Evolutionary conservation across 225 moss, liverwort and hornwort genomes (phyloP), one percentile per base, ranked within the genome.

Genomic region (Bryoerythrophyllum caledonicum): DNA sequence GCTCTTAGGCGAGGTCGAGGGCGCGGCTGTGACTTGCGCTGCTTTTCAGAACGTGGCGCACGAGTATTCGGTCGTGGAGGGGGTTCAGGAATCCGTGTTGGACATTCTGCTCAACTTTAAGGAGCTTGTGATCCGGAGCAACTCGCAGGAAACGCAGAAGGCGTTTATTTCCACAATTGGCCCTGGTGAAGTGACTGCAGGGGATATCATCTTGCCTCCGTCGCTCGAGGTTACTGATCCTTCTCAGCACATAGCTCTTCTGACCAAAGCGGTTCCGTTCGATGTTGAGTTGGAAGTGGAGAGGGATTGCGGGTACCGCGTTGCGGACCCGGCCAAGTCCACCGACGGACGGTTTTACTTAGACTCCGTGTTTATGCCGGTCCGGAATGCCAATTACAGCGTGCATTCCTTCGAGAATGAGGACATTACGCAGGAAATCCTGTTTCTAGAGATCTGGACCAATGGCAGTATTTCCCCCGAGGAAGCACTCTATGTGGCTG

Each of bases 311-410:
- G 85, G 85, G 5, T 85, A 82, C 25, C 79, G 70, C 70, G 76
- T 79, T 60, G 65, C 76, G 17, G 84, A 79, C 32, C 82, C 81
- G 40, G 62, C 77, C 0, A 67, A 63, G 35, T 84, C 84, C 60
- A 54, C 32, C 7, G 78, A 82, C 5, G 84, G 78, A 28, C 76
- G 63, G 2, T 82, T 85, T 34, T 82, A 63, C 51, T 24, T 80
- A 53, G 86, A 83, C 53, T 77, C 83, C 27, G 83, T 86, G 8
- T 86, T 86, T 52, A 86, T 86, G 86, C 86, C 86, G 16, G 78
- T 86, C 73, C 81, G 78, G 14, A 81, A 86, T 37, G 86, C 86
- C 4, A 83, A 83, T 70, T 83, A 78, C 54, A 81, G 73, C 37
- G 81, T 86, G 43, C 83, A 86, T 66, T 81, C 81, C 46, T 86